phyloP scores from a whole-genome alignment of 768 basidiomycete species.

The Lactifluus volemus region DNA sequence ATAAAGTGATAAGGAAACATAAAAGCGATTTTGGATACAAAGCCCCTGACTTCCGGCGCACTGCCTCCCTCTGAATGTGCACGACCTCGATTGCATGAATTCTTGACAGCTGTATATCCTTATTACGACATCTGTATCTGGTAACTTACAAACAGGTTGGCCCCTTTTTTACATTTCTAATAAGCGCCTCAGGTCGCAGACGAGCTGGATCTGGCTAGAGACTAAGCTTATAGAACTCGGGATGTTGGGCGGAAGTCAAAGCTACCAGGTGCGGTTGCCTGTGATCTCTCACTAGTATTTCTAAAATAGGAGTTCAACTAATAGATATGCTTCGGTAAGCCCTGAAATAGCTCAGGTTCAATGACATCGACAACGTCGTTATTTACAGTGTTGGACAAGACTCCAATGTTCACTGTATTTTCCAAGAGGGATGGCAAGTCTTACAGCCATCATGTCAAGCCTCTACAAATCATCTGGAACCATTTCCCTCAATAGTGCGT shows the following conservation, averaged over 20 bases:
- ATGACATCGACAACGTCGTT: constrained; percentile 7
- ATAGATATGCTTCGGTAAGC: constrained; percentile 18
- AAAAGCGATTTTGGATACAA: constrained; percentile 75
- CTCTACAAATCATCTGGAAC: constrained; percentile 81
- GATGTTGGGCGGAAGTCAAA: constrained; percentile 63
- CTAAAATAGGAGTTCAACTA: background rate
- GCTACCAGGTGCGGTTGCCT: constrained; percentile 48
- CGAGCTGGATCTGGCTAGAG: constrained; percentile 86
- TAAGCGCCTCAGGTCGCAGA: constrained; percentile 54
- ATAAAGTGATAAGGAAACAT: background rate
- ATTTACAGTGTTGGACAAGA: constrained; percentile 68
- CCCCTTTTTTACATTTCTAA: background rate
- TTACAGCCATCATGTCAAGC: constrained; percentile 75
- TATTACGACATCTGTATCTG: constrained; percentile 88
- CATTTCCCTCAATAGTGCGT: constrained; percentile 72
- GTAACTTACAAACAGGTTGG: constrained; percentile 28
- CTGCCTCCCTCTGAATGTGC: constrained; percentile 77
- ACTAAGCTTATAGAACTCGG: constrained; percentile 80
- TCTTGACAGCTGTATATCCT: constrained; percentile 70
- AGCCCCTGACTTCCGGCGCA: constrained; percentile 73
- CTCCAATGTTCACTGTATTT: constrained; percentile 84
- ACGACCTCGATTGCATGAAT: constrained; percentile 75
- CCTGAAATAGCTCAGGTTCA: background rate
- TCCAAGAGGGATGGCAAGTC: constrained; percentile 61
- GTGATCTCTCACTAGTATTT: background rate